Base-by-base conservation (phyloP, 2,329 filamentous ascomycete genomes). In the Alternaria hordeiaustralica region DNA sequence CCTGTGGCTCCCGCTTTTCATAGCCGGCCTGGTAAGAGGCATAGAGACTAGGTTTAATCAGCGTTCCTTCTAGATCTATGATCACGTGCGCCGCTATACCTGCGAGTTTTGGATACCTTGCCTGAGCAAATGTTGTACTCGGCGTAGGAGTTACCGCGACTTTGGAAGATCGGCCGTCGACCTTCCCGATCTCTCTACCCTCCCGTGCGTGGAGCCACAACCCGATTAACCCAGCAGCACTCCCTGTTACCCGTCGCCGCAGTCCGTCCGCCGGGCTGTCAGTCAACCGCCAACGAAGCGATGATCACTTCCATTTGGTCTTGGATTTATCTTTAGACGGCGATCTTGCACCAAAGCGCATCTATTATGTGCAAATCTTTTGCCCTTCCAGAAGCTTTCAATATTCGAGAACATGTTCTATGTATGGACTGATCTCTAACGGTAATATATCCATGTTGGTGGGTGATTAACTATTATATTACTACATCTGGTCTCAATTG, bases 391-490 rank as follows among this genome's bases (percentile, higher is more conserved):
- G 49, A 53, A 53, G 49, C 30, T 53, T 53, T 33, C 7, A 13
- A 36, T 25, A n/a, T 53, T 53, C 49, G 28, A 41, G 49, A 53
- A 53, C 49, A 12, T 53, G 28, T 53, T 36, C 49, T 23, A 12
- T 28, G 13, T 23, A 12, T 28, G 9, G 9, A 12, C 28, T 36
- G 30, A 15, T 53, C 49, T 9, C 18, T 53, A 41, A 18, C 30
- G 8, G 33, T 15, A 13, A 25, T 1, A 53, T n/a, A 23, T 21
- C 25, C 11, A 13, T 21, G 21, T 21, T 28, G 18, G 11, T 26
- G 5, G n/a, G n/a, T 21, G 23, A 55, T 55, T 33, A 41, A 55
- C 50, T 55, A 60, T 55, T 60, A 61, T 61, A 50, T 46, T 58
- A 56, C 36, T 61, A 26, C 46, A 26, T 51, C 15, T 41, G 44